These are phyloP conservation scores for Leccinellum luteum DNA, from an alignment of 768 basidiomycete genomes.

Conservation along the genomic window DNA sequence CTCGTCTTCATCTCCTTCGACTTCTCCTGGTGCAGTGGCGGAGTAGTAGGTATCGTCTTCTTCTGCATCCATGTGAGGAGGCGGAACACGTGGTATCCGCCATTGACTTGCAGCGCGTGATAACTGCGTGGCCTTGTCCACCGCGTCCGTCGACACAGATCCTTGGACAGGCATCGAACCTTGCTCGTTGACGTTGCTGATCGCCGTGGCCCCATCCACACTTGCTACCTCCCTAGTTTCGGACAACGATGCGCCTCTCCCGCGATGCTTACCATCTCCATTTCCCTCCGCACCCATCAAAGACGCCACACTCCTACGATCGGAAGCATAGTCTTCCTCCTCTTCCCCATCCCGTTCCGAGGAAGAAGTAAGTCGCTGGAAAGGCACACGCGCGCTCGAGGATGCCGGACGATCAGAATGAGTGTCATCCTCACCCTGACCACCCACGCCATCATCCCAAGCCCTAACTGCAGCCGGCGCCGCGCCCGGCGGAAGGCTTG, in stretches of 20 bases:
- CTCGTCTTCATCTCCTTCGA: constrained; percentile 30
- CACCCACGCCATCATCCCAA: constrained; percentile 36
- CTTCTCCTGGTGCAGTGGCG: neutral
- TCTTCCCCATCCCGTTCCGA: constrained; percentile 30
- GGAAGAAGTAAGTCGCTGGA: constrained; percentile 34
- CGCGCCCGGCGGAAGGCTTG: constrained; percentile 44
- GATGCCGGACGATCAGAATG: constrained; percentile 30
- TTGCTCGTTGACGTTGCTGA: neutral
- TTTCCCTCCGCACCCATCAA: constrained; percentile 1
- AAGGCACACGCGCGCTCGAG: constrained; percentile 34
- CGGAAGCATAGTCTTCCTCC: constrained; percentile 26
- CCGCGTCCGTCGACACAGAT: constrained; percentile 8
- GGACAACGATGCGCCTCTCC: constrained; percentile 9
- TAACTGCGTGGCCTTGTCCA: neutral
- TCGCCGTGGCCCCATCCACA: neutral
- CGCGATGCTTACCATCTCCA: constrained; percentile 14
- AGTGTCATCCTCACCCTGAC: constrained; percentile 31
- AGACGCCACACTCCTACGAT: constrained; percentile 15
- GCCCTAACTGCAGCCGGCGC: constrained; percentile 37
- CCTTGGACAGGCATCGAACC: constrained; percentile 1
- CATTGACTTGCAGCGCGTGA: constrained; percentile 23
- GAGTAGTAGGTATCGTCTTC: neutral
- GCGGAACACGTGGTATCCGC: constrained; percentile 37
- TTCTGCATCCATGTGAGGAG: constrained; percentile 35
- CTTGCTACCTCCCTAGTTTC: constrained; percentile 6